Conservation (phyloP, 2,329 filamentous ascomycete species). For the Phialophora chinensis region DNA sequence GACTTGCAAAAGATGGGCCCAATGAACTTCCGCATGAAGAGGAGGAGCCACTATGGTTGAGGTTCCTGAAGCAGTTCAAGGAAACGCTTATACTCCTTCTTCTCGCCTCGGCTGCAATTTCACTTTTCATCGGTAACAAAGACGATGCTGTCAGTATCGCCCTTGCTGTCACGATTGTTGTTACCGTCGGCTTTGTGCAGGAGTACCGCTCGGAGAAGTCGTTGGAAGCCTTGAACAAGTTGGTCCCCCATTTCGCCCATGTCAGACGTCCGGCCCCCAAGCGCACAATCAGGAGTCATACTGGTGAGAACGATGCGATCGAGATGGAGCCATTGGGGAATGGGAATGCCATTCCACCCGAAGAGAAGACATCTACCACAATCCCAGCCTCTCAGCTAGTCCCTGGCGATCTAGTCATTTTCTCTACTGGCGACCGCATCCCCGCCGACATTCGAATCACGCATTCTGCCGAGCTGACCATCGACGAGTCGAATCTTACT, state of each 20-base stretch:
- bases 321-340: slow-evolving; percentile 58
- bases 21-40: slow-evolving; percentile 96
- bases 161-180: slow-evolving; percentile 94
- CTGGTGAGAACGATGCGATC: slow-evolving; percentile 47
- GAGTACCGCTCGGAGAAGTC: slow-evolving; percentile 98
- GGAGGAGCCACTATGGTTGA: slow-evolving; percentile 91
- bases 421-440: slow-evolving; percentile 94
- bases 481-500: slow-evolving; percentile 95
- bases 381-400: slow-evolving; percentile 88
- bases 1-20: slow-evolving; percentile 79
- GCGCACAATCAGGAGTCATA: slow-evolving; percentile 20
- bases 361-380: slow-evolving; percentile 74
- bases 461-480: slow-evolving; percentile 83
- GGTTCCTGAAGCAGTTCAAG: slow-evolving; percentile 95
- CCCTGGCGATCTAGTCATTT: slow-evolving; percentile 88
- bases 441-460: slow-evolving; percentile 96
- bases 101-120: slow-evolving; percentile 84
- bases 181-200: slow-evolving; percentile 93
- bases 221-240: slow-evolving; percentile 87
- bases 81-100: slow-evolving; percentile 94
- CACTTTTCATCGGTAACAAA: slow-evolving; percentile 86
- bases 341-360: slow-evolving; percentile 66
- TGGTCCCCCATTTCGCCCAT: slow-evolving; percentile 95
- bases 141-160: slow-evolving; percentile 97
- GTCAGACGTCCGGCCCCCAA: slow-evolving; percentile 67